Evolutionary conservation across 805 yeast species (phyloP), one percentile per base, ranked within the genome.

Genomic region (Phaffomyces thermotolerans): DNA sequence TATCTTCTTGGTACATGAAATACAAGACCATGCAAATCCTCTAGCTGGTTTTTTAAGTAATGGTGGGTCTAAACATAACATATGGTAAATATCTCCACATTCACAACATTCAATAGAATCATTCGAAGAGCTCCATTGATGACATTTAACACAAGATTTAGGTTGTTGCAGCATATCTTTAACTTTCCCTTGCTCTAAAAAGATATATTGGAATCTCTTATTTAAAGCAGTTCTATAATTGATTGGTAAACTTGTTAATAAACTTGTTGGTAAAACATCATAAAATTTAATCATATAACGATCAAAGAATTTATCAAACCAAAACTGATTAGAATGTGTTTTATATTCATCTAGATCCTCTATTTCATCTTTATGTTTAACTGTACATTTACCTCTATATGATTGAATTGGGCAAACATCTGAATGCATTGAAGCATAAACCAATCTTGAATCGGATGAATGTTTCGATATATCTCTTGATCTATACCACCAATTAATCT

Each of bases 11-110:
- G 81, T 71, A 65, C 97, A 89, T 6, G 67, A 59, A 25, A 86
- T 90, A 67, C 97, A 89, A 23, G 87, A 75, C 96, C 96, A 90
- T 8, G 88, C 85, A 58, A 87, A 84, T 1, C 95, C 96, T 45
- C 95, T 67, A 36, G 85, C 80, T 1, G 96, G 96, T 55, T 85
- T 85, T 49, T 76, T 76, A 41, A 75, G 59, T 34, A 88, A 63
- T 1, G 96, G 96, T 1, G 96, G 96, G 47, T 83, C 86, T 39
- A 89, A 73, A 56, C 98, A 90, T 32, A 78, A 68, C 77, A 89
- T 76, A 64, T 90, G 98, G 52, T 79, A 87, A 46, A 69, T 69
- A 15, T 73, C 71, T 12, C 71, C 69, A 60, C 98, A 90, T 41
- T 73, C 81, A n/a, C 84, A 84, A 64, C 98, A 90, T 49, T 71